Base-by-base conservation (phyloP, 2,329 filamentous ascomycete genomes). In the Hymenoscyphus linearis region DNA sequence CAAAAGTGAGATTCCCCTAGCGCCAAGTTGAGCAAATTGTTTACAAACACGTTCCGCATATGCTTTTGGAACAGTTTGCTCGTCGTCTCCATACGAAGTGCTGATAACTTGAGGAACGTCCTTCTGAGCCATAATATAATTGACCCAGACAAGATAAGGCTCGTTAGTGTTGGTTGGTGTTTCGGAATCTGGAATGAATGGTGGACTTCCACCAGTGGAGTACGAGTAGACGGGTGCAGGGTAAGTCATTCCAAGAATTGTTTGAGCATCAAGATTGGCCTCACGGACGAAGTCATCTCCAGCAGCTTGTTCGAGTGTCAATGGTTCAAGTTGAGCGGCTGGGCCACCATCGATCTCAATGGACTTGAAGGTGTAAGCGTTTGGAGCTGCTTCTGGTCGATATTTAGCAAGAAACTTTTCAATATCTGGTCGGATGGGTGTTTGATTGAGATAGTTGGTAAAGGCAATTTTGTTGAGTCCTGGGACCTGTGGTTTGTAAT, bases 51-150 rank as follows among this genome's bases (percentile, higher is more conserved):
- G 76, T 58, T 74, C 67, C 0, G 83, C 83, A 64, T 85, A 85
- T 1, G 76, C 72, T 18, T 65, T 66, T 4, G 82, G 82, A 0
- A 85, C 80, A 0, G 79, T 78, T 52, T 82, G 76, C 72, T 85
- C 83, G 64, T 85, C 80, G 66, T 85, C 83, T n/a, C 78, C 80
- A 68, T 85, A 86, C 14, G 80, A 83, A 18, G 82, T 78, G 53
- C 79, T 80, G 13, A 86, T 75, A 2, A 85, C 79, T 53, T 82
- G 81, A 0, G 84, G 84, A 12, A 85, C 66, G 50, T 78, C 71
- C 12, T 72, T 69, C 47, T 80, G 77, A 0, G 74, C 69, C 1
- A 85, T 73, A 7, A 86, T 71, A 62, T 79, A 77, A 59, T 82
- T 75, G 13, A 85, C 74, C 64, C 83, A 80, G 37, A 81, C 78